These are phyloP conservation scores for Aspergillus intermedius DNA, from an alignment of 2,329 filamentous ascomycete genomes.

Conservation along the genomic window DNA sequence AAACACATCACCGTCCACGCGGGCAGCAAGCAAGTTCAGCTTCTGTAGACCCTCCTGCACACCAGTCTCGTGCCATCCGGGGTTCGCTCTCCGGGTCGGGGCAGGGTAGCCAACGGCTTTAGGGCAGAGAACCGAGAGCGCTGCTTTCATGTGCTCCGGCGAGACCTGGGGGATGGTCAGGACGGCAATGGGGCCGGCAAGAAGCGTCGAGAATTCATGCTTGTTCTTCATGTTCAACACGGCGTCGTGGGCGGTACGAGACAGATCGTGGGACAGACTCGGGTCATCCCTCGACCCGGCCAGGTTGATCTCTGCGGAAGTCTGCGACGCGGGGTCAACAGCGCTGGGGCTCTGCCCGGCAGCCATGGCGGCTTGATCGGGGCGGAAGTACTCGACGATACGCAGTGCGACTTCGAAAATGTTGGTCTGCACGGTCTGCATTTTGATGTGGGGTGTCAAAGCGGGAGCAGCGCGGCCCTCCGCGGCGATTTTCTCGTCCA, in stretches of 20 bases:
- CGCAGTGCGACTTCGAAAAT: slow-evolving; percentile 82
- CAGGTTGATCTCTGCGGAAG: slow-evolving; percentile 23
- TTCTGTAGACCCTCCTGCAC: slow-evolving; percentile 83
- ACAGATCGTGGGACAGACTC: slow-evolving; percentile 53
- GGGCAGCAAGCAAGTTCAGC: slow-evolving; percentile 75
- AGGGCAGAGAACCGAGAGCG: slow-evolving; percentile 70
- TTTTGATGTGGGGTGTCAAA: slow-evolving; percentile 58
- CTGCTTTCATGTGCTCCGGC: slow-evolving; percentile 74
- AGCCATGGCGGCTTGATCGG: slow-evolving; percentile 31
- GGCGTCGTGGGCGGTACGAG: slow-evolving; percentile 47
- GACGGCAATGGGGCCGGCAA: slow-evolving; percentile 74
- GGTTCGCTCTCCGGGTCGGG: slow-evolving; percentile 67
- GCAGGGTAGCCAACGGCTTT: slow-evolving; percentile 66
- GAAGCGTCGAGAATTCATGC: slow-evolving; percentile 64
- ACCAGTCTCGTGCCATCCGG: slow-evolving; percentile 70
- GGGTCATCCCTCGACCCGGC: slow-evolving; percentile 31
- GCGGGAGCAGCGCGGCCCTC: slow-evolving; percentile 36
- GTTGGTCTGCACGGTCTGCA: slow-evolving; percentile 81
- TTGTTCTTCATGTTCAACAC: slow-evolving; percentile 46
- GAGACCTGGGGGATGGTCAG: slow-evolving; percentile 77
- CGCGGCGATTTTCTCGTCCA: slow-evolving; percentile 62
- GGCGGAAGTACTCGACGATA: slow-evolving; percentile 75
- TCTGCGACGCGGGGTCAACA: slow-evolving; percentile 25
- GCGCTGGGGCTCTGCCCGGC: slow-evolving; percentile 17
- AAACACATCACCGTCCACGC: slow-evolving; percentile 79